phyloP scores from a whole-genome alignment of 331 rosid genomes.

The Saraca asoca region DNA sequence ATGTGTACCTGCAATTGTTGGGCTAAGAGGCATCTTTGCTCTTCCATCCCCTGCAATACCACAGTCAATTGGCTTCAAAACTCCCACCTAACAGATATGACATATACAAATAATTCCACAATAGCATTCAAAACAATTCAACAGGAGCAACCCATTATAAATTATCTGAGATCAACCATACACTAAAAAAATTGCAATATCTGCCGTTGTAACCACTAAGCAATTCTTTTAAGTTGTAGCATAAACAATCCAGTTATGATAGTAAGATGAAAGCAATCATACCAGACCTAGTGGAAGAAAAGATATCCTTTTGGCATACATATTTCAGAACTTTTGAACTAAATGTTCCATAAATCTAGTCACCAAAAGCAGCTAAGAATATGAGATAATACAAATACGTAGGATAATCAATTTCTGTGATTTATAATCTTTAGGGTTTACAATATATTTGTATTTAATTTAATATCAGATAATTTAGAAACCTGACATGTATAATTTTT shows the following conservation, averaged over 20 bases:
- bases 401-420: too few relatives aligned
- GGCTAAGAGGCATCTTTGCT: conserved; percentile 89
- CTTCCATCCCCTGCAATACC: conserved; percentile 74
- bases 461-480: not conserved
- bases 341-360: not conserved
- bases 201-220: not conserved
- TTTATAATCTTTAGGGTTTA: not conserved
- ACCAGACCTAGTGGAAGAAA: conserved; percentile 7
- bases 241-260: conserved; percentile 5
- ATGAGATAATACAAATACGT: too few relatives aligned
- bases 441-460: not conserved
- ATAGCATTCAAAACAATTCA: not conserved
- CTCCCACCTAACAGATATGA: not conserved
- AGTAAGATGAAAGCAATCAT: not conserved
- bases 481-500: not conserved
- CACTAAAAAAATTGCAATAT: conserved; percentile 1
- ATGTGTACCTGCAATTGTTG: conserved; percentile 61
- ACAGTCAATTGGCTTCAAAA: conserved; percentile 13
- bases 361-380: too few relatives aligned
- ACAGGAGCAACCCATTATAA: not conserved
- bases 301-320: not conserved
- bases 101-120: conserved; percentile 1
- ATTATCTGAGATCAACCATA: conserved; percentile 6
- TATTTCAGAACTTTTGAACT: conserved; percentile 12
- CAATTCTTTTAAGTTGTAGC: conserved; percentile 11